Evolutionary conservation across 805 yeast species (phyloP).

Genomic region (Saccharomycopsis vini): DNA sequence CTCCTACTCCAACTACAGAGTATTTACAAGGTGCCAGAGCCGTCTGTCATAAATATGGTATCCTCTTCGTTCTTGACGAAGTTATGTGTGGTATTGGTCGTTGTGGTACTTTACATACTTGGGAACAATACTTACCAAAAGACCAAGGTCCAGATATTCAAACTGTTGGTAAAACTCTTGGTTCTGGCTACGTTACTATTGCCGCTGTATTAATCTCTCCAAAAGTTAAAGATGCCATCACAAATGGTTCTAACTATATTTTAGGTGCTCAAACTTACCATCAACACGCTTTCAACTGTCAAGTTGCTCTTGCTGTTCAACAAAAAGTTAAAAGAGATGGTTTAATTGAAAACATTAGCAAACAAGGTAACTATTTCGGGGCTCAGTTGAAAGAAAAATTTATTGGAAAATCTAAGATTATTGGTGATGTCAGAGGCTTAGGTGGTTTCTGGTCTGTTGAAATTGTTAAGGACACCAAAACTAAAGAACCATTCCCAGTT

Average conservation of each 20-base stretch:
- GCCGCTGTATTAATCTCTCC: constrained; percentile 39
- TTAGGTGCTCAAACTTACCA: constrained; percentile 46
- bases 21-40: constrained; percentile 38
- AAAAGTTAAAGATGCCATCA: constrained; percentile 30
- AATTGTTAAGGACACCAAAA: constrained; percentile 42
- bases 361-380: constrained; percentile 36
- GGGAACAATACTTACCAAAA: constrained; percentile 34
- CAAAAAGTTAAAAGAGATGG: constrained; percentile 29
- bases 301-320: constrained; percentile 39
- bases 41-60: constrained; percentile 44
- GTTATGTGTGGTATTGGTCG: constrained; percentile 53
- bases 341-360: constrained; percentile 34
- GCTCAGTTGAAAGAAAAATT: constrained; percentile 29
- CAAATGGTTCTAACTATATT: constrained; percentile 33
- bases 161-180: constrained; percentile 41
- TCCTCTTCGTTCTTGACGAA: constrained; percentile 43
- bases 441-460: constrained; percentile 56
- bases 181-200: constrained; percentile 41
- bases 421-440: constrained; percentile 55
- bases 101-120: constrained; percentile 38
- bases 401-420: constrained; percentile 28
- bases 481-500: constrained; percentile 41
- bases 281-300: constrained; percentile 38
- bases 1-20: constrained; percentile 37
- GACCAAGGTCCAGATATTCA: constrained; percentile 39